phyloP scores from a whole-genome alignment of 441 rosid genomes.

The Arabidopsis hybrid region DNA sequence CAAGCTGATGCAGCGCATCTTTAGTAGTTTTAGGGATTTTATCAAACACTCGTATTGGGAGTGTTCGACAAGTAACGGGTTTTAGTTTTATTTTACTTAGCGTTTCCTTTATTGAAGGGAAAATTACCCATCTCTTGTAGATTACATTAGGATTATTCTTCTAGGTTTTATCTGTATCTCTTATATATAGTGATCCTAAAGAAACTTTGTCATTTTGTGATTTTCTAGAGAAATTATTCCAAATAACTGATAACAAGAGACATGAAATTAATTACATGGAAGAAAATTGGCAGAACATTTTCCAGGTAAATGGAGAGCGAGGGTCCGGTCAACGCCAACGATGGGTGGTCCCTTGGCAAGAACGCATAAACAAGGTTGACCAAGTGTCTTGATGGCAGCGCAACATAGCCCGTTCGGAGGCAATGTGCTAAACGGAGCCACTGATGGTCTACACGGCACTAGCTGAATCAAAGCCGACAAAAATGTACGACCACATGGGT shows the following conservation, averaged over 20 bases:
- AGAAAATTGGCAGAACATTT: constrained; percentile 84
- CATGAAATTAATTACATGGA: constrained; percentile 60
- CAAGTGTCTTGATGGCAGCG: constrained; percentile 70
- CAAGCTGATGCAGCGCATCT: too few relatives aligned
- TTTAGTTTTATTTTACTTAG: too few relatives aligned
- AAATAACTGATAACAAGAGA: neutral
- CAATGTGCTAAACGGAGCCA: constrained; percentile 82
- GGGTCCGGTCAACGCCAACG: constrained; percentile 78
- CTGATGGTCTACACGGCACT: constrained; percentile 88
- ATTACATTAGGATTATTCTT: too few relatives aligned
- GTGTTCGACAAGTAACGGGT: too few relatives aligned
- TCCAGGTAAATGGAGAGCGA: constrained; percentile 81
- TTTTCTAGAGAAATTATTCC: neutral
- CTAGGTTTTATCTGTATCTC: too few relatives aligned
- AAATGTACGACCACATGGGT: constrained; percentile 72
- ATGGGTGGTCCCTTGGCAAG: constrained; percentile 88
- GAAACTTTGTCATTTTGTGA: neutral
- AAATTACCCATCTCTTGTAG: too few relatives aligned
- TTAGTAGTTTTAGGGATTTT: too few relatives aligned
- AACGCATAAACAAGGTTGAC: constrained; percentile 67
- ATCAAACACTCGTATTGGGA: too few relatives aligned
- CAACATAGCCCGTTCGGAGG: constrained; percentile 82
- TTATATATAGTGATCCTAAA: too few relatives aligned
- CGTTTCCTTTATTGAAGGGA: too few relatives aligned
- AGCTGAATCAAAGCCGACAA: constrained; percentile 84